Evolutionary conservation across 2,329 filamentous ascomycete genomes (phyloP).

Genomic region (Penicillium oxalicum): DNA sequence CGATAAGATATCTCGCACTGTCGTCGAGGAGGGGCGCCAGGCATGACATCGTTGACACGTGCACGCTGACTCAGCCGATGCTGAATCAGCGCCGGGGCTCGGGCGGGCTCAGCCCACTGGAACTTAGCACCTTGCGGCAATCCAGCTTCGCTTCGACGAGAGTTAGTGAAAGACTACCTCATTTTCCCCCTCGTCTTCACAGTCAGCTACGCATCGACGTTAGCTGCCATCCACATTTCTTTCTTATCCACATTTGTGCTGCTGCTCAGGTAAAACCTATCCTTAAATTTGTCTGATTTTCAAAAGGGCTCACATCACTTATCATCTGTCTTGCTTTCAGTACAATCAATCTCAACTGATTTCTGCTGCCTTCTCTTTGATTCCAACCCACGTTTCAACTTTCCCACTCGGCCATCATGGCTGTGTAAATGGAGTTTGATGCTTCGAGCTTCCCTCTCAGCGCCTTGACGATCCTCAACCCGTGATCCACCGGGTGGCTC

Average conservation of each 20-base stretch:
- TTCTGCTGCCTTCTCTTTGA: constrained; percentile 7
- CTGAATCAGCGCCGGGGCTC: constrained; percentile 7
- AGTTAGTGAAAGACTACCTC: constrained; percentile 9
- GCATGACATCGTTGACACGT: constrained; percentile 21
- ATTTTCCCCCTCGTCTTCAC: constrained; percentile 1
- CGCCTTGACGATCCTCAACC: constrained; percentile 15
- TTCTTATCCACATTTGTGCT: not conserved
- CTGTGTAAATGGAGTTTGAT: constrained; percentile 26
- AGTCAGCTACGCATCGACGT: constrained; percentile 3
- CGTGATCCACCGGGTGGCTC: constrained; percentile 34
- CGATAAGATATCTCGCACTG: constrained; percentile 3
- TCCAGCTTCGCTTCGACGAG: constrained; percentile 17
- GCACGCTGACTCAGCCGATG: constrained; percentile 14
- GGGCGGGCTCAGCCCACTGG: too few species aligned
- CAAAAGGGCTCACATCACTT: constrained; percentile 1
- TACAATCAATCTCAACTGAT: constrained; percentile 1
- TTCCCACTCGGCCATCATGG: constrained; percentile 29
- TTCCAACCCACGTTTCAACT: constrained; percentile 4
- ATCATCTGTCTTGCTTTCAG: constrained; percentile 10
- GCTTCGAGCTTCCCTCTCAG: constrained; percentile 11
- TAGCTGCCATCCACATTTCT: constrained; percentile 1
- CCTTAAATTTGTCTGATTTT: not conserved
- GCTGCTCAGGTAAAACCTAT: constrained; percentile 1
- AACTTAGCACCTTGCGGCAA: constrained; percentile 4
- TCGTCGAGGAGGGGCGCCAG: constrained; percentile 15